Conservation (phyloP, 169 alveolate species). For the Eimeria tenella region DNA sequence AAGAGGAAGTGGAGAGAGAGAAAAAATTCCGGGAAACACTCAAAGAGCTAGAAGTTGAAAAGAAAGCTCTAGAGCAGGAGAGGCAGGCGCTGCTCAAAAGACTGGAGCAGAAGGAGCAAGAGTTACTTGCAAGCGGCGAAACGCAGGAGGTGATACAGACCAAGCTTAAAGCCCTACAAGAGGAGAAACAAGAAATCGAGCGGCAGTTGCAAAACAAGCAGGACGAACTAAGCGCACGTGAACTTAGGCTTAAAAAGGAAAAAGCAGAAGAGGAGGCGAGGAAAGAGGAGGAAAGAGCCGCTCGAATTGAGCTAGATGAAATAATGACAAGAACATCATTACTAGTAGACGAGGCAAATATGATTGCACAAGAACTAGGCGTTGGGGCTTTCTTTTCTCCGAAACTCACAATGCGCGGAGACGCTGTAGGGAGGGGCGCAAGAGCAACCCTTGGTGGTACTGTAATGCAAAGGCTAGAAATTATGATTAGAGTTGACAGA, state of each 20-base stretch:
- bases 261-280: conserved; percentile 74
- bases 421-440: conserved; percentile 51
- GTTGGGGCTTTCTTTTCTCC: conserved; percentile 78
- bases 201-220: conserved; percentile 54
- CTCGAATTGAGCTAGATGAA: conserved; percentile 75
- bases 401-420: conserved; percentile 70
- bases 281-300: conserved; percentile 76
- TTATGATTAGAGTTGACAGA: conserved; percentile 78
- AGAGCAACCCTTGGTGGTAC: conserved; percentile 66
- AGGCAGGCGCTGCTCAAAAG: conserved; percentile 57
- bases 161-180: conserved; percentile 58
- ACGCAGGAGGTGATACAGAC: conserved; percentile 74
- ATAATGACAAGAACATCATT: conserved; percentile 72
- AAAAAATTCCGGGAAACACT: conserved; percentile 63
- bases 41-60: conserved; percentile 66
- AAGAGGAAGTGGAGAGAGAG: conserved; percentile 65
- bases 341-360: conserved; percentile 78
- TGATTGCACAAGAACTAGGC: conserved; percentile 79
- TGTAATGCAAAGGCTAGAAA: conserved; percentile 78
- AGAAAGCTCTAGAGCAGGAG: conserved; percentile 61
- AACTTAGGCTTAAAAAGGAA: conserved; percentile 43
- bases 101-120: conserved; percentile 66
- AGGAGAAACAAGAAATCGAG: conserved; percentile 70
- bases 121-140: conserved; percentile 68
- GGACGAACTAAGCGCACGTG: conserved; percentile 54